phyloP scores from a whole-genome alignment of 306 rosid genomes.

The Hippophae gyantsensis region DNA sequence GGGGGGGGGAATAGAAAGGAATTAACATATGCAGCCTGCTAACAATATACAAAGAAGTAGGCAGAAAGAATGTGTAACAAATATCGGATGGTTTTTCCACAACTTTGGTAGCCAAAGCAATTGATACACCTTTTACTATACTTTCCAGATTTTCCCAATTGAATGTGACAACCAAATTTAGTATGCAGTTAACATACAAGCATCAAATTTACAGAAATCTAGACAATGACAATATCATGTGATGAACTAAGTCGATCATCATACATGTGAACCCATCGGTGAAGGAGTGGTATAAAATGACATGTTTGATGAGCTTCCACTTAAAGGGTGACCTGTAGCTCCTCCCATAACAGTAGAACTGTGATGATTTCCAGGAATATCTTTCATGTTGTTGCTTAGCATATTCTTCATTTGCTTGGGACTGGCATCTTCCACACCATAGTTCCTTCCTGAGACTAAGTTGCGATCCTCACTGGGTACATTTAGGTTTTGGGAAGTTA shows the following conservation, averaged over 20 bases:
- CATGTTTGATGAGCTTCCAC: constrained; percentile 44
- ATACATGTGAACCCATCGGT: constrained; percentile 76
- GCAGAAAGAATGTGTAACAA: neutral
- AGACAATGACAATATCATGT: neutral
- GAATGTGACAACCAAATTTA: too few species aligned
- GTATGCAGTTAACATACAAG: too few species aligned
- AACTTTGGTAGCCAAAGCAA: too few species aligned
- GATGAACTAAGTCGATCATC: neutral
- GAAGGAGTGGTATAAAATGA: constrained; percentile 90
- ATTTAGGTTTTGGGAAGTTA: constrained; percentile 38
- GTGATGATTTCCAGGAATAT: constrained; percentile 63
- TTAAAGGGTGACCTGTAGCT: constrained; percentile 44
- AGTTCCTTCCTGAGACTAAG: constrained; percentile 42
- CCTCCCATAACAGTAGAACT: constrained; percentile 53
- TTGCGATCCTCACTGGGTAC: constrained; percentile 50
- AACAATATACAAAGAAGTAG: neutral
- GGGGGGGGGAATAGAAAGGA: constrained; percentile 23
- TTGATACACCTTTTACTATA: too few species aligned
- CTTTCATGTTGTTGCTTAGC: constrained; percentile 62
- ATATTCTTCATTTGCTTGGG: constrained; percentile 57
- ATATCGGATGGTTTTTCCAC: too few species aligned
- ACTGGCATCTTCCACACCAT: constrained; percentile 48
- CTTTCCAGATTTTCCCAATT: too few species aligned
- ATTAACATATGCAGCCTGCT: constrained; percentile 8
- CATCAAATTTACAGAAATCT: neutral